Base-by-base conservation (phyloP, 78 protist genomes). In the Dictyostelium capitatum region DNA sequence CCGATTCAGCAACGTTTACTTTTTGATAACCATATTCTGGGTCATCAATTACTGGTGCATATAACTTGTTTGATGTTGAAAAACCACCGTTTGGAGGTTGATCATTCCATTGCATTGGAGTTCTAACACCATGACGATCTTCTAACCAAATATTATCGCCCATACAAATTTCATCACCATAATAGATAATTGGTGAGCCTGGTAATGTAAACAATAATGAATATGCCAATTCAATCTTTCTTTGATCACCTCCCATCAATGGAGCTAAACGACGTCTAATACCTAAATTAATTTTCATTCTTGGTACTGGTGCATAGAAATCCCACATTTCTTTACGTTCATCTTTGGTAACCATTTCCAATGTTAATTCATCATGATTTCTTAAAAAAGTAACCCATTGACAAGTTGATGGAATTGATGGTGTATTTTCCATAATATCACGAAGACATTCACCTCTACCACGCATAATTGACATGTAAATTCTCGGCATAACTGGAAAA, bases 71-170 rank as follows among this genome's bases (percentile, higher is more conserved):
- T 8, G 89, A 79, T 4, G 72, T 48, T 3, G 98, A 95, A 59
- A 95, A 96, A 19, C 96, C 96, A 23, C 95, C 96, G 80, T 94
- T 82, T 23, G 95, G 95, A 12, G 54, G 46, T 15, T 82, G 28
- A 30, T 79, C 83, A 30, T 75, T n/a, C 97, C 97, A 97, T 74
- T 97, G 98, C 97, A 97, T 95, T 43, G 98, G 98, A 28, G 97
- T 95, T 47, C 98, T 47, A 11, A 87, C 92, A 10, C 97, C 98
- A 59, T 95, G 87, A 47, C 98, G 87, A 92, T 91, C 97, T 43
- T 80, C 91, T 32, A 95, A 90, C 89, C 82, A 81, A 17, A 95
- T 75, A 93, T 97, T 93, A 56, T 97, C 97, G 37, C 97, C 97
- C 92, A 81, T 85, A 20, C 96, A 94, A 43, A 97, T 94, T 75